Evolutionary conservation across 2,329 filamentous ascomycete genomes (phyloP).

Genomic region (Diaporthe eres): DNA sequence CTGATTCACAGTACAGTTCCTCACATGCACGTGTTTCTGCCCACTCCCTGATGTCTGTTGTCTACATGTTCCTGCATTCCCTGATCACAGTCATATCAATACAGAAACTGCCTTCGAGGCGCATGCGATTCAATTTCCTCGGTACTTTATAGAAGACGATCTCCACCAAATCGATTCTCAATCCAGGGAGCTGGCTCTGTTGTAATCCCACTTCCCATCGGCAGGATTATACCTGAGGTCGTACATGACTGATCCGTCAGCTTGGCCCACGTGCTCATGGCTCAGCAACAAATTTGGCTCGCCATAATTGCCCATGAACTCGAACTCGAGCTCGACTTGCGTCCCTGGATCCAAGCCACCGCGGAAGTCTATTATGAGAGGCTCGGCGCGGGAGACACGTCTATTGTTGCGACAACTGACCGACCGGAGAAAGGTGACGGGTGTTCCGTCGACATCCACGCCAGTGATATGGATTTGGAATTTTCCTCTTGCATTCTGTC

Average conservation of each 20-base stretch:
- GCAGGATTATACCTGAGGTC: conserved; percentile 7
- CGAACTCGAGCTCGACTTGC: conserved; percentile 55
- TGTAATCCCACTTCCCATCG: background rate
- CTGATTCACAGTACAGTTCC: background rate
- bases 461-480: conserved; percentile 52
- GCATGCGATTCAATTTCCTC: background rate
- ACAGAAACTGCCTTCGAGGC: background rate
- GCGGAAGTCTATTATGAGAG: conserved; percentile 55
- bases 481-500: conserved; percentile 43
- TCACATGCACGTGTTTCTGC: background rate
- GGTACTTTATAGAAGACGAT: background rate
- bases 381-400: conserved; percentile 53
- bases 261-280: conserved; percentile 42
- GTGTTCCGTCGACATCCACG: conserved; percentile 58
- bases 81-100: background rate
- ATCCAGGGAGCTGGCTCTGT: background rate
- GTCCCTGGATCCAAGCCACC: conserved; percentile 45
- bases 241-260: conserved; percentile 16
- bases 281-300: conserved; percentile 56
- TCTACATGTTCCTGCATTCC: background rate
- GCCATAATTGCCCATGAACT: conserved; percentile 63
- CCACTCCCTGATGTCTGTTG: background rate
- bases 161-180: background rate
- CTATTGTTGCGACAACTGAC: conserved; percentile 56
- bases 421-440: conserved; percentile 56